Evolutionary conservation across 257 asterid genomes (phyloP), one percentile per base, ranked within the genome.

Genomic region (Perilla frutescens): DNA sequence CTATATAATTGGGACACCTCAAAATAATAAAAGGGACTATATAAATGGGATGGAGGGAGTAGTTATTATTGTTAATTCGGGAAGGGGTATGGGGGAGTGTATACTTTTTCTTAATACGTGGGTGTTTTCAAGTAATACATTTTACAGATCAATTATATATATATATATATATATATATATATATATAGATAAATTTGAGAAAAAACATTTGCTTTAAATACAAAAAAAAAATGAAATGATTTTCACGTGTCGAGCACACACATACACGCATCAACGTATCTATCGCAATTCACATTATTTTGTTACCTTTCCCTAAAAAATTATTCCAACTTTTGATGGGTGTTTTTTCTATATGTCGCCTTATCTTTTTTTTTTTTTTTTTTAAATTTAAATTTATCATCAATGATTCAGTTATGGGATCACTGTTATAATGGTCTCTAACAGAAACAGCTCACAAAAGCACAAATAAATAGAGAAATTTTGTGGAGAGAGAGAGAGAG

Each of bases 401-500:
- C 70, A 60, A 66, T 51, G 47, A 55, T 45, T 64, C 59, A 60
- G 43, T 47, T 66, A 7, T 53, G 79, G 64, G 69, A 41, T 61
- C 62, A 70, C 10, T 31, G 50, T 14, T 53, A 63, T 63, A 63
- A 50, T 70, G 26, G 60, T 73, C 37, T 55, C 56, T 9, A 65
- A 64, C 68, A 41, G 45, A 77, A 70, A 82, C 79, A 82, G 76
- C 66, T 80, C 77, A 80, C 8, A 56, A 53, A 68, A 69, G 79
- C 85, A 84, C 44, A 62, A 50, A 75, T 37, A 45, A 50, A 68
- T 62, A 55, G 76, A 78, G 32, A 34, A 75, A 37, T 70, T 80
- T 50, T 60, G 70, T 20, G 26, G 26, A 1, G 26, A 1, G 26
- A 1, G 26, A 1, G 26, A 1, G 26, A 20, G 74, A 64, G 68